Conservation (phyloP, 1,284 basidiomycete genomes). For the Veloporphyrellus conicus region DNA sequence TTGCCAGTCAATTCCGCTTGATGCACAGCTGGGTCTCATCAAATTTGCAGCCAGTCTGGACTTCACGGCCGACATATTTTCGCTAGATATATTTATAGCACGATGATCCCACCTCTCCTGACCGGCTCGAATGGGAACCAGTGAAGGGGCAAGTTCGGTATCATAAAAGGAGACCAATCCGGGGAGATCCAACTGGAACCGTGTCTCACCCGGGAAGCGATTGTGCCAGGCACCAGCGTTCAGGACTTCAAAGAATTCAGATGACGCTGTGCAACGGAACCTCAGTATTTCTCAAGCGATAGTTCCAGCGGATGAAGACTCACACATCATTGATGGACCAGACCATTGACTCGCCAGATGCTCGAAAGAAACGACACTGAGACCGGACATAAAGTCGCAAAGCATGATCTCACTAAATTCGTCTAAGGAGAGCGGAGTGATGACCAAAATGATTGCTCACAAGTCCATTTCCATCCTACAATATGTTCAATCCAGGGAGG, state of each 20-base stretch:
- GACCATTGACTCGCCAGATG: constrained; percentile 14
- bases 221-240: constrained; percentile 35
- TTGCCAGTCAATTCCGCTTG: constrained; percentile 44
- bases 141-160: constrained; percentile 28
- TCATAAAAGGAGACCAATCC: constrained; percentile 37
- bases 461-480: constrained; percentile 31
- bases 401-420: constrained; percentile 50
- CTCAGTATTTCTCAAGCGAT: not conserved
- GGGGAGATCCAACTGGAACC: constrained; percentile 33
- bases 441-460: constrained; percentile 28
- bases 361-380: constrained; percentile 36
- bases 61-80: constrained; percentile 18
- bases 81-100: constrained; percentile 28
- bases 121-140: constrained; percentile 24
- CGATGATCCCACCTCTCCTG: constrained; percentile 31
- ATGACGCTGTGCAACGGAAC: not conserved
- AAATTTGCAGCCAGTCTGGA: constrained; percentile 26
- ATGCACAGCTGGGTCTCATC: constrained; percentile 3
- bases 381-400: constrained; percentile 43
- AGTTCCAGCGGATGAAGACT: not conserved
- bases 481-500: not conserved
- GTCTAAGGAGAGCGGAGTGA: not conserved
- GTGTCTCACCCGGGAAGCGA: constrained; percentile 35
- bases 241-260: constrained; percentile 12
- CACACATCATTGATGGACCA: not conserved